Conservation (phyloP, 1,284 basidiomycete species). For the Puccinia coronata region DNA sequence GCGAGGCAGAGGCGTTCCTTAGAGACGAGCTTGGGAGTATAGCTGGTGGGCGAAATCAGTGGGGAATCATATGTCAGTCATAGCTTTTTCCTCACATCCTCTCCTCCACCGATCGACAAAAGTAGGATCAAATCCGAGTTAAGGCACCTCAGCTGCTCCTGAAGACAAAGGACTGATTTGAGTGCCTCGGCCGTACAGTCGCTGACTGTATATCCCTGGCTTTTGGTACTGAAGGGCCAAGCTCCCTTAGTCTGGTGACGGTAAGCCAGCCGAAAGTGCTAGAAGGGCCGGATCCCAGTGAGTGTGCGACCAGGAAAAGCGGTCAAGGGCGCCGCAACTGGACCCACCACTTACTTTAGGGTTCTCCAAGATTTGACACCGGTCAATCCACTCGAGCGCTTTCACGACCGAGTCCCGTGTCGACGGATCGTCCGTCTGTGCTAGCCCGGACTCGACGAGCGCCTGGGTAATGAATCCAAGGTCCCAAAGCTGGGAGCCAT, state of each 20-base stretch:
- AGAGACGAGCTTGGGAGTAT: slow-evolving; percentile 72
- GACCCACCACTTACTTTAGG: slow-evolving; percentile 63
- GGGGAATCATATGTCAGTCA: too few relatives aligned
- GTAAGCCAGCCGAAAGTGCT: slow-evolving; percentile 70
- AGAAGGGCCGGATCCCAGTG: background rate
- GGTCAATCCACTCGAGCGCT: slow-evolving; percentile 84
- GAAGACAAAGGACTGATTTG: slow-evolving; percentile 88
- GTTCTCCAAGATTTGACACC: slow-evolving; percentile 81
- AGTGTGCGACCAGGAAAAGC: background rate
- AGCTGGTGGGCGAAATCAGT: slow-evolving; percentile 64
- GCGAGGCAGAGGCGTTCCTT: slow-evolving; percentile 77
- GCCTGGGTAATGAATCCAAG: slow-evolving; percentile 89
- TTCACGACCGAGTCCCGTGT: slow-evolving; percentile 70
- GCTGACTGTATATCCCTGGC: slow-evolving; percentile 93
- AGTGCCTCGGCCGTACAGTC: slow-evolving; percentile 95
- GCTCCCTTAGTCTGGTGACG: slow-evolving; percentile 90
- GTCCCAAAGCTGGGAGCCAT: slow-evolving; percentile 70
- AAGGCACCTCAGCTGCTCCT: slow-evolving; percentile 72
- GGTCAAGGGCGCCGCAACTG: background rate
- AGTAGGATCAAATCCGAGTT: too few relatives aligned
- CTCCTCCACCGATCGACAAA: slow-evolving; percentile 12
- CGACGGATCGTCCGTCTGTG: slow-evolving; percentile 66
- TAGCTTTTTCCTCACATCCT: too few relatives aligned
- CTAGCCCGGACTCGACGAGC: slow-evolving; percentile 83
- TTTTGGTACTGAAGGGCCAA: slow-evolving; percentile 90